phyloP scores from a whole-genome alignment of 805 yeast genomes.

The Yueomyces sp. region DNA sequence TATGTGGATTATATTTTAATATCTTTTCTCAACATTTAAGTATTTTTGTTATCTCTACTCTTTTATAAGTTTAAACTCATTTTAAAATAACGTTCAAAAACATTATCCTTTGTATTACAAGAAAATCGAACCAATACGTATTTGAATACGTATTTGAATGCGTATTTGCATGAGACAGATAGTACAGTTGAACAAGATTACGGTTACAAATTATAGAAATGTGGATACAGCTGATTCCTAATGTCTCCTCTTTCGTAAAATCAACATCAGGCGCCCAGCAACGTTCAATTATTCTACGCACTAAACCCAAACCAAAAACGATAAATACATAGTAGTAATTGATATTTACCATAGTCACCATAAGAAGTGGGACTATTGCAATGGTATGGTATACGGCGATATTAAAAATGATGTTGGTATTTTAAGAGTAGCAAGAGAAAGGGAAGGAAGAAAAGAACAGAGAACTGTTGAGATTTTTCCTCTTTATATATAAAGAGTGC shows the following conservation, averaged over 20 bases:
- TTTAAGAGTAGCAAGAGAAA: neutral
- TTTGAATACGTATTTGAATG: too few species aligned
- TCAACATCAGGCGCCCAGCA: conserved; percentile 32
- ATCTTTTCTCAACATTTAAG: neutral
- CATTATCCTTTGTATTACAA: neutral
- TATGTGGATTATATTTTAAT: conserved; percentile 1
- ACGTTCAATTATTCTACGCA: conserved; percentile 24
- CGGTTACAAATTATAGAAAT: conserved; percentile 3
- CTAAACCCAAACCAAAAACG: conserved; percentile 9
- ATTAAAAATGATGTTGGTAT: conserved; percentile 17
- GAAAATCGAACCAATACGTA: too few species aligned
- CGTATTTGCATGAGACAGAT: too few species aligned
- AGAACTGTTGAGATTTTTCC: too few species aligned
- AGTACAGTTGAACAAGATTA: too few species aligned
- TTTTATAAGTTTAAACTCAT: neutral
- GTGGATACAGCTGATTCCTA: conserved; percentile 31
- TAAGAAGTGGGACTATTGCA: conserved; percentile 4
- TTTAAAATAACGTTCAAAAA: neutral
- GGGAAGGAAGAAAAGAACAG: too few species aligned
- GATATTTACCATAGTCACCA: conserved; percentile 6
- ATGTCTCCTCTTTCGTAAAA: conserved; percentile 16
- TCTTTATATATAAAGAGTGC: too few species aligned
- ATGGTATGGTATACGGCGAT: conserved; percentile 11
- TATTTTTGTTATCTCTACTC: neutral
- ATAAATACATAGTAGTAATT: conserved; percentile 5